These are phyloP conservation scores for Colletotrichum australisinense DNA, from an alignment of 2,329 filamentous ascomycete species.

Conservation along the genomic window DNA sequence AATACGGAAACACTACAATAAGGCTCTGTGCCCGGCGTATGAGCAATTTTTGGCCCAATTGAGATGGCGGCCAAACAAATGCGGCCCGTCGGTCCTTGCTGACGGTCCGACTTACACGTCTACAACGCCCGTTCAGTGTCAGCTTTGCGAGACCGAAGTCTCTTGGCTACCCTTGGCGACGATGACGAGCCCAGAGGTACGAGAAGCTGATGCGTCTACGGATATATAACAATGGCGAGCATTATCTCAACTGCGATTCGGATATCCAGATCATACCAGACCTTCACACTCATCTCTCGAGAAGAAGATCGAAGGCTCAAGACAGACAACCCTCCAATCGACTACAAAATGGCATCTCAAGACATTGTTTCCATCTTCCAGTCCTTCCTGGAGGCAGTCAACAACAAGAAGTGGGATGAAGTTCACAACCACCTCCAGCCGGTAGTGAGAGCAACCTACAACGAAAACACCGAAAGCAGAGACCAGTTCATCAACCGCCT, in stretches of 20 bases:
- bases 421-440: not conserved
- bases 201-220: not conserved
- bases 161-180: not conserved
- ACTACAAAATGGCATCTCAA: not conserved
- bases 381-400: constrained; percentile 5
- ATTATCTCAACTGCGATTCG: not conserved
- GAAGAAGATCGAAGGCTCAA: not conserved
- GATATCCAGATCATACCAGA: not conserved
- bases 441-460: not conserved
- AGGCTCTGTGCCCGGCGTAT: not conserved
- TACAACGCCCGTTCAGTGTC: not conserved
- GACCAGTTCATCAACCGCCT: constrained; percentile 3
- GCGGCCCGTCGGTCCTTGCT: not conserved
- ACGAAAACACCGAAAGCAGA: not conserved
- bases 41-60: not conserved
- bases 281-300: not conserved
- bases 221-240: not conserved
- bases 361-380: not conserved
- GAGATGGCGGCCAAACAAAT: not conserved
- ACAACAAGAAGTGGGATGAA: constrained; percentile 15
- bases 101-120: not conserved
- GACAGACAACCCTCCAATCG: not conserved
- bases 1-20: not conserved
- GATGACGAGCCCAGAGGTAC: not conserved
- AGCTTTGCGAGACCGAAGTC: not conserved